Conservation (phyloP, 169 alveolate genomes). For the Cryptosporidium canis region DNA sequence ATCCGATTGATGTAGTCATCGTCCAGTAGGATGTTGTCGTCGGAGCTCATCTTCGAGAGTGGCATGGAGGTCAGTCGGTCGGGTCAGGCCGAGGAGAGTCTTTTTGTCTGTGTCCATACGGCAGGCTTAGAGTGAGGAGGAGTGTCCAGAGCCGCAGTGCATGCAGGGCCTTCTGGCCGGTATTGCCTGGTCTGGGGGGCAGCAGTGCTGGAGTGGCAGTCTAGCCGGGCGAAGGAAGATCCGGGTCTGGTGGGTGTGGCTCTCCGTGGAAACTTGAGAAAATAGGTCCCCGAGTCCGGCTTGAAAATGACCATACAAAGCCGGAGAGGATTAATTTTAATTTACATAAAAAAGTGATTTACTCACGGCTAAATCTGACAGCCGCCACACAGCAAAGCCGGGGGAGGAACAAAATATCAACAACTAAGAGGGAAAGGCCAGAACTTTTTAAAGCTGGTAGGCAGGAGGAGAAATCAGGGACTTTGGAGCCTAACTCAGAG, state of each 20-base stretch:
- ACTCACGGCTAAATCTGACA: not conserved
- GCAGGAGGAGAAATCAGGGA: no score
- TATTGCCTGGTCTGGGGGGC: no score
- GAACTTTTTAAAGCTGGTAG: no score
- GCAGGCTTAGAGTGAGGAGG: not conserved
- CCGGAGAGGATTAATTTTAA: not conserved
- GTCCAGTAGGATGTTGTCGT: conserved; percentile 12
- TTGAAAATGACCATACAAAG: not conserved
- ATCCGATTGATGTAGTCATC: conserved; percentile 33
- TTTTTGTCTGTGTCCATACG: not conserved
- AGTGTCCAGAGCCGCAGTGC: not conserved
- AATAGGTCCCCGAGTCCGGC: not conserved
- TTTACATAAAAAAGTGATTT: not conserved
- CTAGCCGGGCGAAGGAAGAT: no score
- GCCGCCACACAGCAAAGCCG: conserved; percentile 11
- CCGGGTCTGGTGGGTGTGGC: no score
- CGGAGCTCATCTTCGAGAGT: not conserved
- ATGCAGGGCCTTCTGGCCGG: no score
- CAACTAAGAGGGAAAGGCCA: no score
- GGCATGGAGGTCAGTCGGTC: not conserved
- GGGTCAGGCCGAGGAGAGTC: not conserved
- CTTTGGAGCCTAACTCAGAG: no score
- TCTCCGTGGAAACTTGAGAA: no score
- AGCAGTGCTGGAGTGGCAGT: no score
- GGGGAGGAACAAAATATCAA: no score